Evolutionary conservation across 352 stramenopile genomes (phyloP).

Genomic region (Pythium sukuiense): DNA sequence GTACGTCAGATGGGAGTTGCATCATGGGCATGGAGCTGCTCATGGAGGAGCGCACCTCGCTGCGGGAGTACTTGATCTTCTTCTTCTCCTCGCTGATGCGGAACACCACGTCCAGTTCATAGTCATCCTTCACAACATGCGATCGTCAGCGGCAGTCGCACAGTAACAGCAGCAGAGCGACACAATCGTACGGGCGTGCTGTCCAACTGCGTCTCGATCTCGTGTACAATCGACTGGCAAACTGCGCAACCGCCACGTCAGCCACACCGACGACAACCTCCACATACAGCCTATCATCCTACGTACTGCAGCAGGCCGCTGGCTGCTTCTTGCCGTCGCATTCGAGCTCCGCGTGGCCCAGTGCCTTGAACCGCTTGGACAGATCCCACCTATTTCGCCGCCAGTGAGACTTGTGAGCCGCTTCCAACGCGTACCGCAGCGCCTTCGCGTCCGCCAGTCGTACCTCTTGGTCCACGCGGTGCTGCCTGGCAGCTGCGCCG

Average conservation of each 20-base stretch:
- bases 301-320: conserved; percentile 77
- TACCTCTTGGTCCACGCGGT: conserved; percentile 23
- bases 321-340: conserved; percentile 54
- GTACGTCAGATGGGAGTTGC: not conserved
- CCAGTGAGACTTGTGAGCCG: not conserved
- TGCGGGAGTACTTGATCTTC: conserved; percentile 81
- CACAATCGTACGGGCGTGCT: conserved; percentile 46
- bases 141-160: not conserved
- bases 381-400: conserved; percentile 61
- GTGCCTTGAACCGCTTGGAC: conserved; percentile 73
- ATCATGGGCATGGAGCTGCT: not conserved
- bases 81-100: conserved; percentile 89
- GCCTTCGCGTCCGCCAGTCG: not conserved
- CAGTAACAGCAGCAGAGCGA: not conserved
- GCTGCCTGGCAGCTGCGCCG: not conserved
- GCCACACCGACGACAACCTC: not conserved
- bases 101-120: conserved; percentile 85
- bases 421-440: conserved; percentile 5
- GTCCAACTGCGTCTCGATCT: conserved; percentile 83
- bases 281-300: not conserved
- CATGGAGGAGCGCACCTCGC: conserved; percentile 40
- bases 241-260: conserved; percentile 35
- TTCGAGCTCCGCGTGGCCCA: conserved; percentile 58
- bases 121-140: conserved; percentile 51
- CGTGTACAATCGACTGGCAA: conserved; percentile 79